Evolutionary conservation across 2,329 filamentous ascomycete species (phyloP).

Genomic region (Myriosclerotinia curreyana): DNA sequence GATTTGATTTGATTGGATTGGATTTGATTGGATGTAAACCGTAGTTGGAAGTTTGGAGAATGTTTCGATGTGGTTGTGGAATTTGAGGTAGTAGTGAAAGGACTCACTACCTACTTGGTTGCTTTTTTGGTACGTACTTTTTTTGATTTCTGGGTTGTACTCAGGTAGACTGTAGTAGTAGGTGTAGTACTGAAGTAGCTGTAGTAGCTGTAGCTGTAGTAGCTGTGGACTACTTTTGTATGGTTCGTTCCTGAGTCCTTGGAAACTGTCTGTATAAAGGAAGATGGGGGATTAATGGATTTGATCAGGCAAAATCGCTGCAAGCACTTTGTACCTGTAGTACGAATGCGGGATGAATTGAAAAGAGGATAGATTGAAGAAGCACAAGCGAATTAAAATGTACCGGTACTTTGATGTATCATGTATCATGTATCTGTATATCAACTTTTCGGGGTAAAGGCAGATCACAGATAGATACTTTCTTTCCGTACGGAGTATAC

Average conservation of each 20-base stretch:
- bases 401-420: too few species aligned
- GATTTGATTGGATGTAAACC: too few species aligned
- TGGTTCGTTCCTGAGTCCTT: too few species aligned
- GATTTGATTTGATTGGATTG: too few species aligned
- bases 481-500: background rate
- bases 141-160: too few species aligned
- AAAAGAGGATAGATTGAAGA: constrained; percentile 38
- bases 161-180: too few species aligned
- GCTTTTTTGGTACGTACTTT: constrained; percentile 10
- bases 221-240: constrained; percentile 3
- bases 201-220: background rate
- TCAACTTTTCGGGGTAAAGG: background rate
- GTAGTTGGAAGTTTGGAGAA: too few species aligned
- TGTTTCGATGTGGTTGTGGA: constrained; percentile 9
- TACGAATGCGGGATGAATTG: constrained; percentile 36
- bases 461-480: constrained; percentile 4
- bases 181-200: background rate
- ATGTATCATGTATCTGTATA: background rate
- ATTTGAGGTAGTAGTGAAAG: background rate
- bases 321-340: constrained; percentile 16
- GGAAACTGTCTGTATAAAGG: constrained; percentile 34
- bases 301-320: constrained; percentile 39
- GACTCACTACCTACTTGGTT: too few species aligned
- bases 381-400: constrained; percentile 32
- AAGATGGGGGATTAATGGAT: constrained; percentile 36